Percentiles rank a stretch among this genome's conserved stretches.
Conservation (phyloP, 73 alveolate species). For the Tetrahymena elliotti region DNA sequence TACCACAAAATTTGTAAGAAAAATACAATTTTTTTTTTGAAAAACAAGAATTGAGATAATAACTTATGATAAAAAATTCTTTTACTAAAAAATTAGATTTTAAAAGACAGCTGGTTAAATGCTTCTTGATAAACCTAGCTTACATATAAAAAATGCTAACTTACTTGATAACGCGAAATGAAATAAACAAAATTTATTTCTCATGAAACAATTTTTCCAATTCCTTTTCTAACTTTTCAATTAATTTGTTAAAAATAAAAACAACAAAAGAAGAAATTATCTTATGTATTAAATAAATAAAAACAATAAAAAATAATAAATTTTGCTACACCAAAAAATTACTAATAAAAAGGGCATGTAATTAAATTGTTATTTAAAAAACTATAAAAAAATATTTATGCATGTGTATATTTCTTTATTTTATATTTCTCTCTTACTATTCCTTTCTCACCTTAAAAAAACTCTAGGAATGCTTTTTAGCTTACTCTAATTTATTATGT, state of each 20-base stretch:
- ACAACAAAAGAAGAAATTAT: too few relatives aligned
- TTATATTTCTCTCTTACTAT: not conserved
- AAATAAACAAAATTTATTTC: not conserved
- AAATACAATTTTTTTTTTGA: not conserved
- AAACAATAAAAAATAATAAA: too few relatives aligned
- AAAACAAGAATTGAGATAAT: not conserved
- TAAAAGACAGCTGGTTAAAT: not conserved
- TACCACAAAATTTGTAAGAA: conserved; percentile 19
- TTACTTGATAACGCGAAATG: too few relatives aligned
- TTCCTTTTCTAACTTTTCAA: not conserved
- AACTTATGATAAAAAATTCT: not conserved
- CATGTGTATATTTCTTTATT: not conserved
- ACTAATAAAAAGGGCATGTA: not conserved
- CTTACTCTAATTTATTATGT: not conserved
- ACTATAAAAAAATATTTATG: not conserved
- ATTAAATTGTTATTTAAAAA: too few relatives aligned
- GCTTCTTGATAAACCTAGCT: not conserved
- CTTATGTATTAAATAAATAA: too few relatives aligned
- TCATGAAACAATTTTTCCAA: not conserved
- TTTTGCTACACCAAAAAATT: not conserved
- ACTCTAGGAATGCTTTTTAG: not conserved
- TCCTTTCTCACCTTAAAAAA: not conserved
- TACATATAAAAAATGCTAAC: not conserved
- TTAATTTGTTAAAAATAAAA: too few relatives aligned
- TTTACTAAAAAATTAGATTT: not conserved